Evolutionary conservation across 2,329 filamentous ascomycete species (phyloP), one percentile per base, ranked within the genome.

Genomic region (Alternaria incomplexa): DNA sequence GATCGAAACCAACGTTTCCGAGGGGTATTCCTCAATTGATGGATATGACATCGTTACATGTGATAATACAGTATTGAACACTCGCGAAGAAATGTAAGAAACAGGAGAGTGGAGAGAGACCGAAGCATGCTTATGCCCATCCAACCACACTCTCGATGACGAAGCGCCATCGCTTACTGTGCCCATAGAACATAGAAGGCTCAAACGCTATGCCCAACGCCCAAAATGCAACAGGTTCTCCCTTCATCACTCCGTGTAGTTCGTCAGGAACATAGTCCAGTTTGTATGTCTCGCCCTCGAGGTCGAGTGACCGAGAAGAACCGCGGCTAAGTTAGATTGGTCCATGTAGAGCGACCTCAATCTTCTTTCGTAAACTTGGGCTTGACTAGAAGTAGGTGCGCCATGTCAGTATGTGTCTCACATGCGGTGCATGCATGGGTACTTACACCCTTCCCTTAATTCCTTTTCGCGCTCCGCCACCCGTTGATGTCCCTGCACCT

Each of bases 281-380:
- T 22, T 13, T n/a, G 45, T 43, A 22, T 43, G 22, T 30, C 28
- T 20, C 36, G 45, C 17, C 13, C 15, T 44, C 25, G 23, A 28
- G 44, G 23, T 54, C n/a, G 20, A 13, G 44, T 32, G 28, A 23
- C n/a, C 6, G 22, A 26, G 11, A 30, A 17, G 26, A 26, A 32
- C 40, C 28, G 36, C 32, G 25, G 32, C 32, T 26, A 36, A 22
- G 30, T n/a, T 43, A 15, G 25, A 25, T 26, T 47, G 25, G 13
- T 48, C 30, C 55, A 26, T 25, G 26, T 56, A 11, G 23, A 44
- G 17, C 26, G n/a, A 13, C 5, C 61, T 77, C 72, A 75, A 79
- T 96, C 68, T 4, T 77, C 92, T 84, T 96, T 96, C 82, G 96
- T 97, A 62, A 97, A 85, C 85, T 97, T 97, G 62, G 95, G 96